Conservation (phyloP, 306 rosid species). For the Carpinus viminea region DNA sequence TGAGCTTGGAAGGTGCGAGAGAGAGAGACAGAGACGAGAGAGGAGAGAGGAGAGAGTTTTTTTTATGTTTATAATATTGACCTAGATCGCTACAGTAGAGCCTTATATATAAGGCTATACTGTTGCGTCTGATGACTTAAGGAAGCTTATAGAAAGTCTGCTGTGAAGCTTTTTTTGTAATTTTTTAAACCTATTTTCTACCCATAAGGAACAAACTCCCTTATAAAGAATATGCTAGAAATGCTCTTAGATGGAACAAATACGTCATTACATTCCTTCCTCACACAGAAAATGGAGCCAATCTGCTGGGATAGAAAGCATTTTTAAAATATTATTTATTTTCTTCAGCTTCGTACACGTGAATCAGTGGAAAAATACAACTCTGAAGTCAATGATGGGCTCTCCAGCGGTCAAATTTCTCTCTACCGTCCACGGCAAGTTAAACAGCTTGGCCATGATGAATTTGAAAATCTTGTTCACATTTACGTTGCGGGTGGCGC, state of each 20-base stretch:
- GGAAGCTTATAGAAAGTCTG: too few species aligned
- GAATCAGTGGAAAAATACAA: slow-evolving; percentile 6
- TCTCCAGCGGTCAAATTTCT: slow-evolving; percentile 82
- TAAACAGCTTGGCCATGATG: slow-evolving; percentile 83
- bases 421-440: slow-evolving; percentile 85
- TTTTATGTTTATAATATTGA: too few species aligned
- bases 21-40: too few species aligned
- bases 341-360: slow-evolving; percentile 31
- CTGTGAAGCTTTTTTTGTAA: too few species aligned
- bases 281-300: background rate
- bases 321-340: background rate
- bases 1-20: too few species aligned
- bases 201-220: too few species aligned
- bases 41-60: too few species aligned
- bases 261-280: background rate
- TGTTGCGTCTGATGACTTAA: too few species aligned
- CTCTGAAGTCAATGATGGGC: slow-evolving; percentile 84
- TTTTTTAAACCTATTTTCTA: too few species aligned
- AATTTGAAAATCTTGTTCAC: slow-evolving; percentile 95
- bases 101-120: too few species aligned
- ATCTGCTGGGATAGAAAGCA: slow-evolving; percentile 1
- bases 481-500: slow-evolving; percentile 91
- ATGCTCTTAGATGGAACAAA: background rate
- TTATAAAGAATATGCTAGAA: too few species aligned
- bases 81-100: too few species aligned